phyloP scores from a whole-genome alignment of 345 rosid species.

The Bruguiera gymnorhiza region DNA sequence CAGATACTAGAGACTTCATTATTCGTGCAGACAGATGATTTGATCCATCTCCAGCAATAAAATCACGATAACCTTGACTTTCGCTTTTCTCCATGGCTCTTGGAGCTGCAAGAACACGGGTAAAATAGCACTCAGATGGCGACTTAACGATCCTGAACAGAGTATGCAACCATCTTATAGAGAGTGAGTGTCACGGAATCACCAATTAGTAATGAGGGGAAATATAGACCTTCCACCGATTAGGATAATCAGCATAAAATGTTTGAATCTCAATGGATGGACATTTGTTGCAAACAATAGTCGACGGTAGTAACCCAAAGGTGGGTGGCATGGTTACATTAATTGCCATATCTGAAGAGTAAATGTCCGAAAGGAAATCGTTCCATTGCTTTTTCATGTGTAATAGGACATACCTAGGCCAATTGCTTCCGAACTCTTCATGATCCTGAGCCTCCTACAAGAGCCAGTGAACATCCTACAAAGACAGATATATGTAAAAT shows the following conservation, averaged over 20 bases:
- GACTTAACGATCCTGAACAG: neutral
- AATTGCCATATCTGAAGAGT: neutral
- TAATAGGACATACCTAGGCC: conserved; percentile 17
- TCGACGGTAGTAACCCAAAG: neutral
- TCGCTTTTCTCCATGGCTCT: conserved; percentile 66
- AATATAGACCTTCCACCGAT: neutral
- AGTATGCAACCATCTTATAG: neutral
- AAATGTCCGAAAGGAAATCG: neutral
- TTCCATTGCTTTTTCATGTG: neutral
- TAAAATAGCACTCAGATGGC: neutral
- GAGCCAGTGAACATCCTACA: conserved; percentile 27
- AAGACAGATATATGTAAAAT: neutral
- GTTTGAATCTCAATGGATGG: neutral
- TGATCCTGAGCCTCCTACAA: conserved; percentile 26
- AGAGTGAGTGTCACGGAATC: neutral
- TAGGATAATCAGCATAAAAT: no score
- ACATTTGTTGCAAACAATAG: neutral
- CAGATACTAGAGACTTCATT: neutral
- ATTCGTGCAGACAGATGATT: neutral
- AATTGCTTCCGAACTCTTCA: conserved; percentile 26
- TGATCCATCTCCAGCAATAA: neutral
- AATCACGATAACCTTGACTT: conserved; percentile 33
- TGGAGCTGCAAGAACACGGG: conserved; percentile 47
- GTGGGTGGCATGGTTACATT: neutral
- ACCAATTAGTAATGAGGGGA: neutral